These are phyloP conservation scores for Boletus reticuloceps DNA, from an alignment of 768 basidiomycete species.

Conservation along the genomic window DNA sequence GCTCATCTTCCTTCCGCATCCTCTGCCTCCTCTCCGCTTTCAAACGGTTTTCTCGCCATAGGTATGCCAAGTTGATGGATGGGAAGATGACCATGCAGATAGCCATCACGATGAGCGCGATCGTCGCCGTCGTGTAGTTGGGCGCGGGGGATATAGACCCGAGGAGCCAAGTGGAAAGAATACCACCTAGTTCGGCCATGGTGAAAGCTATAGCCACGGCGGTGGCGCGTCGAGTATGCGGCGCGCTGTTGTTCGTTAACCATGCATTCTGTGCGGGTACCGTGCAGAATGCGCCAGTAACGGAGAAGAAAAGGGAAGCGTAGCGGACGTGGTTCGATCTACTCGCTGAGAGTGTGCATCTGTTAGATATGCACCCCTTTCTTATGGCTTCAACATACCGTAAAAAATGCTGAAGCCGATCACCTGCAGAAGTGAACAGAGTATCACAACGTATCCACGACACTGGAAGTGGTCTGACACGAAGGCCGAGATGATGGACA, in stretches of 20 bases:
- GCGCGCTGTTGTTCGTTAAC: conserved; percentile 60
- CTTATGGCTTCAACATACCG: background rate
- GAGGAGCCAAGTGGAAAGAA: conserved; percentile 60
- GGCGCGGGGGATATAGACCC: conserved; percentile 50
- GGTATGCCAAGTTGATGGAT: conserved; percentile 39
- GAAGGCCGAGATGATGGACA: conserved; percentile 39
- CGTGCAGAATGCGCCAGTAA: conserved; percentile 48
- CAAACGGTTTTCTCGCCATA: conserved; percentile 43
- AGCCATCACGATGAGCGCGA: conserved; percentile 7
- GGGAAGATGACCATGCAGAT: conserved; percentile 36
- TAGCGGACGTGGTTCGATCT: conserved; percentile 45
- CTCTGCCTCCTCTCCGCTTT: conserved; percentile 39
- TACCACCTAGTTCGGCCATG: conserved; percentile 56
- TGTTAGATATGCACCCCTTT: background rate
- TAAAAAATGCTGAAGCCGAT: conserved; percentile 20
- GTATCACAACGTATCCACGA: conserved; percentile 47
- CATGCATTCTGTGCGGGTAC: conserved; percentile 57
- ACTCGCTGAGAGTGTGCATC: conserved; percentile 4
- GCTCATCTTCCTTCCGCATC: conserved; percentile 37
- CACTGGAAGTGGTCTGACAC: conserved; percentile 52
- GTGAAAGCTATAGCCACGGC: conserved; percentile 56
- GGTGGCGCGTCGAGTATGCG: conserved; percentile 56
- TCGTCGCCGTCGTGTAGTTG: conserved; percentile 47
- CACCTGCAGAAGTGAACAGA: conserved; percentile 42
- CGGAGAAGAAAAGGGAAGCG: conserved; percentile 52